phyloP scores from a whole-genome alignment of 1,284 basidiomycete genomes.

The Marasmius oreades region DNA sequence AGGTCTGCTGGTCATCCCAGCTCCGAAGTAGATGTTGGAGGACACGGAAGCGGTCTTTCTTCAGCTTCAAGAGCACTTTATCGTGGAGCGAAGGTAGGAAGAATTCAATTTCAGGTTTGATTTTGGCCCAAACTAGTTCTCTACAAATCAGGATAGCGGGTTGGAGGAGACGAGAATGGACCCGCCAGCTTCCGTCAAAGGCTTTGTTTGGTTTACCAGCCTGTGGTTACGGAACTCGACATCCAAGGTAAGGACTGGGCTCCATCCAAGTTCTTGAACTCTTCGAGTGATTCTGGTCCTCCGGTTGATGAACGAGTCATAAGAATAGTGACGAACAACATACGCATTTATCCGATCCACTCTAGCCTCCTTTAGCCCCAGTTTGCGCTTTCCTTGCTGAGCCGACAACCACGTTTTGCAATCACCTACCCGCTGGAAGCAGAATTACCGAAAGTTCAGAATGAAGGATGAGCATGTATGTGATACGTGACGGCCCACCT shows the following conservation, averaged over 20 bases:
- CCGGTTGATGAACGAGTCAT: too few species aligned
- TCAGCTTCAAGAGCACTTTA: neutral
- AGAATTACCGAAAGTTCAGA: too few species aligned
- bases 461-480: too few species aligned
- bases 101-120: neutral
- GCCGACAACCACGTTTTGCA: neutral
- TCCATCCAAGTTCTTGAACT: slow-evolving; percentile 33
- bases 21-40: neutral
- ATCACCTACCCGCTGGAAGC: too few species aligned
- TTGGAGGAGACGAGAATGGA: neutral
- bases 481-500: too few species aligned
- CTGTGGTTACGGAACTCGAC: neutral
- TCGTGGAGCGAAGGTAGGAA: neutral
- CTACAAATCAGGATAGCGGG: too few species aligned
- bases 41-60: neutral
- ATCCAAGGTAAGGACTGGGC: too few species aligned
- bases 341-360: too few species aligned
- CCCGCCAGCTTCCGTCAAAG: neutral
- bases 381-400: too few species aligned
- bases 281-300: too few species aligned
- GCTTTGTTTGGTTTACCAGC: neutral
- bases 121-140: neutral
- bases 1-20: neutral
- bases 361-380: too few species aligned
- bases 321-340: too few species aligned